Percentiles rank a stretch among this genome's conserved stretches.
These are phyloP conservation scores for Boletus rubroflammeus DNA, from an alignment of 768 basidiomycete genomes.

Conservation along the genomic window DNA sequence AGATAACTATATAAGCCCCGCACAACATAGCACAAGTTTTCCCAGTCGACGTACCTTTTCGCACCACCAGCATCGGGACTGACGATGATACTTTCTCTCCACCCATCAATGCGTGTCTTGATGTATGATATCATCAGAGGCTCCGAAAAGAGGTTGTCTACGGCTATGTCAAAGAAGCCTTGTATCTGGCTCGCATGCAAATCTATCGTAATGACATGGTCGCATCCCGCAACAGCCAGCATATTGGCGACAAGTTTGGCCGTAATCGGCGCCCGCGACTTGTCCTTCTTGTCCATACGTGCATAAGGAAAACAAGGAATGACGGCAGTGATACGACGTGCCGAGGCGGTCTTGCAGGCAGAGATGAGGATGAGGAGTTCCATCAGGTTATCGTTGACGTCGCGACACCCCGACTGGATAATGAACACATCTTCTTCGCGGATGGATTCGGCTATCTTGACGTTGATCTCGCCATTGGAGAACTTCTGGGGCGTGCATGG, in stretches of 20 bases:
- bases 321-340: constrained; percentile 92
- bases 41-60: constrained; percentile 68
- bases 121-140: constrained; percentile 94
- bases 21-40: neutral
- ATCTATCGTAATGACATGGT: constrained; percentile 99
- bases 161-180: constrained; percentile 98
- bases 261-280: constrained; percentile 92
- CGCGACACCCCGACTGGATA: constrained; percentile 85
- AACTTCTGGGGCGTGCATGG: constrained; percentile 86
- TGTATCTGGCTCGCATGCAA: constrained; percentile 97
- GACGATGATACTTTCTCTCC: constrained; percentile 87
- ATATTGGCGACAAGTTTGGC: constrained; percentile 98
- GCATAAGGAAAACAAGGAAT: constrained; percentile 98
- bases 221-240: constrained; percentile 94
- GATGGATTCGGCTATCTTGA: constrained; percentile 92
- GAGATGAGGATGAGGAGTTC: constrained; percentile 98
- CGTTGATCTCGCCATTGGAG: constrained; percentile 93
- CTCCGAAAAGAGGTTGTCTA: constrained; percentile 96
- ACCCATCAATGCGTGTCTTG: constrained; percentile 79
- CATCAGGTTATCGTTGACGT: constrained; percentile 96
- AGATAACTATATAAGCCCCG: constrained; percentile 9
- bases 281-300: constrained; percentile 98
- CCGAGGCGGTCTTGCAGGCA: constrained; percentile 95
- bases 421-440: constrained; percentile 99
- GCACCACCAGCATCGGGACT: constrained; percentile 98